Percentiles rank a stretch among this genome's conserved stretches.
These are phyloP conservation scores for Stropharia rugosoannulata DNA, from an alignment of 768 basidiomycete genomes.

Conservation along the genomic window DNA sequence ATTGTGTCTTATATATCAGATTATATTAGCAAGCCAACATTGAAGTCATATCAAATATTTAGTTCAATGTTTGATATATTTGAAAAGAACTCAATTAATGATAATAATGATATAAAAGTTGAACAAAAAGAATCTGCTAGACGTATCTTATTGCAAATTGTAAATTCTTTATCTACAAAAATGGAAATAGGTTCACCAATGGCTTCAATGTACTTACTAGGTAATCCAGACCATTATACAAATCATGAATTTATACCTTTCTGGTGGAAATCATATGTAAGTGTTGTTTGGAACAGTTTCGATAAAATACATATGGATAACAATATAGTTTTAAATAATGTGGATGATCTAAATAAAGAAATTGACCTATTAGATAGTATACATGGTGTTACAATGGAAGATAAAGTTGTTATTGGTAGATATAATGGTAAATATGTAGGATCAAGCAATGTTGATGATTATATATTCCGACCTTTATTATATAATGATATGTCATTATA, in stretches of 20 bases:
- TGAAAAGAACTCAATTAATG: slow-evolving; percentile 21
- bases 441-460: too few species aligned
- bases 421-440: too few species aligned
- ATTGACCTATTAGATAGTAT: too few species aligned
- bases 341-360: too few species aligned
- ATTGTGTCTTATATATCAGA: slow-evolving; percentile 38
- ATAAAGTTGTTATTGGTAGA: too few species aligned
- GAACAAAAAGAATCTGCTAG: slow-evolving; percentile 22
- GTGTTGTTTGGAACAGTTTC: too few species aligned
- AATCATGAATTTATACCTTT: slow-evolving; percentile 30
- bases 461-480: too few species aligned
- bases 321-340: too few species aligned
- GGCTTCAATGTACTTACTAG: slow-evolving; percentile 31
- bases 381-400: too few species aligned
- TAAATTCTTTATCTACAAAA: slow-evolving; percentile 33
- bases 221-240: slow-evolving; percentile 38
- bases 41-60: slow-evolving; percentile 40
- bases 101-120: slow-evolving; percentile 5
- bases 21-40: slow-evolving; percentile 38
- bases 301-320: too few species aligned
- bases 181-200: slow-evolving; percentile 37
- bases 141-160: slow-evolving; percentile 32
- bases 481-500: too few species aligned
- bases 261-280: slow-evolving; percentile 27
- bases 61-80: slow-evolving; percentile 25